Percentiles rank a stretch among this genome's conserved stretches.
Conservation (phyloP, 495 filamentous ascomycete genomes). For the Aspergillus wentii region DNA sequence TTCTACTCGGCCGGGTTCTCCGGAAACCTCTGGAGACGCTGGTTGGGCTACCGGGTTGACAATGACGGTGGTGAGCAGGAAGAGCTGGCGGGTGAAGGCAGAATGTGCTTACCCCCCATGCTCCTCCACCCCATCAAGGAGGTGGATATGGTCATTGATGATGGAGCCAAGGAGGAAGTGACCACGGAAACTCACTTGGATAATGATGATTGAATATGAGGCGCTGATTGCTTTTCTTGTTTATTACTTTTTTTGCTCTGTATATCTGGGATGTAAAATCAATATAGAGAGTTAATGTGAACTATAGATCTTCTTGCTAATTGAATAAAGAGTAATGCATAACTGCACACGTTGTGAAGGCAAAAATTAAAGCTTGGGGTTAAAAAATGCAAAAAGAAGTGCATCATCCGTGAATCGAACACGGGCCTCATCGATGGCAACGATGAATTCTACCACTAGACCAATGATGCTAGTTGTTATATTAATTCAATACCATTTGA, state of each 20-base stretch:
- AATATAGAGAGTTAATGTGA: too few relatives aligned
- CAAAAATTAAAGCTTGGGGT: too few relatives aligned
- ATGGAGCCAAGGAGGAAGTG: slow-evolving; percentile 21
- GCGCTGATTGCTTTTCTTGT: too few relatives aligned
- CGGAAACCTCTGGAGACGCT: slow-evolving; percentile 76
- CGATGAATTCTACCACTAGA: slow-evolving; percentile 59
- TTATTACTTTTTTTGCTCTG: too few relatives aligned
- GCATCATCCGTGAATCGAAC: slow-evolving; percentile 57
- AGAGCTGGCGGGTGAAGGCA: slow-evolving; percentile 69
- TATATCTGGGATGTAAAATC: too few relatives aligned
- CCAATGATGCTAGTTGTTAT: slow-evolving; percentile 55
- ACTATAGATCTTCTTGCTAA: too few relatives aligned
- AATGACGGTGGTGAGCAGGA: slow-evolving; percentile 82
- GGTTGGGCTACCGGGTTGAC: slow-evolving; percentile 81
- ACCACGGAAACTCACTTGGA: too few relatives aligned
- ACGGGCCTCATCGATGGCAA: slow-evolving; percentile 57
- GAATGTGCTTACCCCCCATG: slow-evolving; percentile 93
- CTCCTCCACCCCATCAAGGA: slow-evolving; percentile 91
- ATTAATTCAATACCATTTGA: too few relatives aligned
- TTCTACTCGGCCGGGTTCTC: slow-evolving; percentile 90
- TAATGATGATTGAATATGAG: too few relatives aligned
- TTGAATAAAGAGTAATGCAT: too few relatives aligned
- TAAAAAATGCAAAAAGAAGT: slow-evolving; percentile 21
- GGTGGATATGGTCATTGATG: slow-evolving; percentile 70
- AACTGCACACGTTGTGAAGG: too few relatives aligned